These are phyloP conservation scores for Pezicula carpinea DNA, from an alignment of 2,329 filamentous ascomycete genomes.

Conservation along the genomic window DNA sequence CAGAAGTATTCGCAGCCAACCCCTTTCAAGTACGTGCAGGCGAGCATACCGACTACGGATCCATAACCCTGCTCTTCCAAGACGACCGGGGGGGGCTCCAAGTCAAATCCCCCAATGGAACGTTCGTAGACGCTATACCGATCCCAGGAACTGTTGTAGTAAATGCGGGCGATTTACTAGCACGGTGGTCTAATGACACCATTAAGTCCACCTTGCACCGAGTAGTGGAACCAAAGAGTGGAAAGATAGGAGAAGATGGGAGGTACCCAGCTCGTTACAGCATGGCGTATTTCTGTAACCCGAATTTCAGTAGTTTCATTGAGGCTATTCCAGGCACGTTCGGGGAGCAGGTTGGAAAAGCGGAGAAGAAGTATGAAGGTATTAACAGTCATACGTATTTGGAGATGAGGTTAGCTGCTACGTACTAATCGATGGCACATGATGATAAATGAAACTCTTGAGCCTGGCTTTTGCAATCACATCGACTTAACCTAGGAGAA, in stretches of 20 bases:
- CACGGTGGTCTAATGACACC: constrained; percentile 84
- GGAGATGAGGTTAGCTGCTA: constrained; percentile 70
- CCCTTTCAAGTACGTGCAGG: constrained; percentile 42
- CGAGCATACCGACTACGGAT: constrained; percentile 49
- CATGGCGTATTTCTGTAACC: constrained; percentile 78
- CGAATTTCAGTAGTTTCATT: constrained; percentile 58
- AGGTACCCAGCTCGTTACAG: constrained; percentile 75
- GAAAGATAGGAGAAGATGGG: constrained; percentile 37
- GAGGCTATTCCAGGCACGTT: constrained; percentile 64
- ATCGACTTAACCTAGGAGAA: not conserved
- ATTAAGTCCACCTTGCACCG: constrained; percentile 89
- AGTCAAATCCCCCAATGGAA: constrained; percentile 64
- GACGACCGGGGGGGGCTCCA: constrained; percentile 47
- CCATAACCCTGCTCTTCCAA: constrained; percentile 49
- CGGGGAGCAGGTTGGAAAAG: constrained; percentile 38
- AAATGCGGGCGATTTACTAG: constrained; percentile 83
- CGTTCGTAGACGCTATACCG: constrained; percentile 78
- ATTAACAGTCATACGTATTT: constrained; percentile 81
- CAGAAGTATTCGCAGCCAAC: constrained; percentile 45
- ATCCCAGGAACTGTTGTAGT: constrained; percentile 79
- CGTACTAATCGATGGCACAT: constrained; percentile 43
- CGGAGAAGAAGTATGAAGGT: constrained; percentile 72
- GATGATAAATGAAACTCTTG: not conserved
- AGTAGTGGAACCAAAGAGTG: constrained; percentile 76
- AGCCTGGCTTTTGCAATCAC: not conserved